Evolutionary conservation across 2,329 filamentous ascomycete genomes (phyloP), one percentile per base, ranked within the genome.

Genomic region (Talaromyces verruculosus): DNA sequence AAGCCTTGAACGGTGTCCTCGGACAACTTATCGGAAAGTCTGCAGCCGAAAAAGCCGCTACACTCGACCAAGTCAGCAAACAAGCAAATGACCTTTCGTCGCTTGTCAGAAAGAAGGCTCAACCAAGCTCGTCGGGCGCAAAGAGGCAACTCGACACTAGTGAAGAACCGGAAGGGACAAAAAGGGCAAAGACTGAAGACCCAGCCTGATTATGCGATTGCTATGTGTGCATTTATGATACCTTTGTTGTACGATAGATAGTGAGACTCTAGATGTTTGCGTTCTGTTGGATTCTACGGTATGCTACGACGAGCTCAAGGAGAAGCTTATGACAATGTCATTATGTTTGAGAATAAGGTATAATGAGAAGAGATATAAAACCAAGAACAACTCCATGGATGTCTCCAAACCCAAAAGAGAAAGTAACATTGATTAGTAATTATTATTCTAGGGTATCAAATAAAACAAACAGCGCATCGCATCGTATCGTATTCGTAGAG

Each of bases 31-130:
- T 88, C 3, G 85, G 85, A 22, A 83, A 85, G 62, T 82, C 85
- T 3, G 76, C 83, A 35, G 79, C 78, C 2, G 82, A 84, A 57
- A 83, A 87, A 71, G 81, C 83, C 68, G 82, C 82, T 19, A 79
- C 81, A 61, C 76, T 88, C 28, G 82, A 84, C 25, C 82, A 87
- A 68, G 85, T 82, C 11, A 83, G 83, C 1, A 82, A 83, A 69
- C 77, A 76, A 15, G 87, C 87, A 6, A 89, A 84, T 58, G 87
- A 89, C 72, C 77, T 89, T 5, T 85, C 81, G 17, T 81, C 84
- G 1, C 76, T 89, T 61, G 84, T 89, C 5, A 85, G 85, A 67
- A 85, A 81, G 72, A 85, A 86, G 76, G 78, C 80, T 66, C 72
- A 71, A n/a, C 61, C 64, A 22, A 61, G 63, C 61, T 68, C 69